Conservation (phyloP, 2,329 filamentous ascomycete genomes). For the Monosporascus ibericus region DNA sequence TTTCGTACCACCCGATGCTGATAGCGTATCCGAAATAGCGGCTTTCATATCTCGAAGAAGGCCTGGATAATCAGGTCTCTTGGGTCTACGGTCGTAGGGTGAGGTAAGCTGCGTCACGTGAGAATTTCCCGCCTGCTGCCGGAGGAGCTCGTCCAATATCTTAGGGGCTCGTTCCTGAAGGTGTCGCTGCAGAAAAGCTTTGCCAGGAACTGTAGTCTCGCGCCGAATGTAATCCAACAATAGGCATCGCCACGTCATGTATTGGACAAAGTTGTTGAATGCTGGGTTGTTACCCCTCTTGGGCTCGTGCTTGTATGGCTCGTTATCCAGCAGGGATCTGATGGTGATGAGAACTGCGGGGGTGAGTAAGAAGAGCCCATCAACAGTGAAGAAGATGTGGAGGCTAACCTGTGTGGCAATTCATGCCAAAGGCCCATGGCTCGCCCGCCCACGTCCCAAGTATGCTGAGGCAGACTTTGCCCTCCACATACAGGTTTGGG, state of each 20-base stretch:
- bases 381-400: background rate
- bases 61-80: background rate
- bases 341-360: constrained; percentile 9
- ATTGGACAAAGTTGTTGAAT: constrained; percentile 6
- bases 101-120: background rate
- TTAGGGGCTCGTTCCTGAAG: background rate
- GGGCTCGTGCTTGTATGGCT: constrained; percentile 12
- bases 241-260: constrained; percentile 4
- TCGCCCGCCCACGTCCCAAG: constrained; percentile 10
- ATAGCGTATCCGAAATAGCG: background rate
- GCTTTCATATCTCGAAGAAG: background rate
- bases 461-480: constrained; percentile 11
- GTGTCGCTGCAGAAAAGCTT: background rate
- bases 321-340: constrained; percentile 9
- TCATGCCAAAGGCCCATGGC: constrained; percentile 8
- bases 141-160: constrained; percentile 1
- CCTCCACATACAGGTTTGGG: constrained; percentile 11
- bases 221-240: constrained; percentile 2
- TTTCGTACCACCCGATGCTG: background rate
- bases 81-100: background rate
- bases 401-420: constrained; percentile 6
- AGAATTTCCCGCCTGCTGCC: background rate
- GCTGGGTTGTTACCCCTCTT: background rate
- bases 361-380: background rate
- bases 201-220: background rate